phyloP scores from a whole-genome alignment of 163 green algal species.

The Trebouxiophyceae sp. region DNA sequence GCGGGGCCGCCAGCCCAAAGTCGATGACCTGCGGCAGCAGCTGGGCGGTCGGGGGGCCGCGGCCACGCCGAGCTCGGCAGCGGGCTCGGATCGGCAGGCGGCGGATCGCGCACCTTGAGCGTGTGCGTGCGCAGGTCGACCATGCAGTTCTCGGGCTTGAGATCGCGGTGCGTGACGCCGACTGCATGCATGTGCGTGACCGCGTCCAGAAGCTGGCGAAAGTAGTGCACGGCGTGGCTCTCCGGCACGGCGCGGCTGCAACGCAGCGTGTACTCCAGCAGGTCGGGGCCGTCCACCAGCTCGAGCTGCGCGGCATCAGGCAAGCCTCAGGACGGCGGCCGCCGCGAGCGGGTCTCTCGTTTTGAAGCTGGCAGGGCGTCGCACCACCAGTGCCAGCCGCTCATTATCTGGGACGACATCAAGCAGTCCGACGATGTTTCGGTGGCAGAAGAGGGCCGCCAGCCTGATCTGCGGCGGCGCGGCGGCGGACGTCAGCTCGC shows the following conservation, averaged over 20 bases:
- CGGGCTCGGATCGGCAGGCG: neutral
- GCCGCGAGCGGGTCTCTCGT: too few relatives aligned
- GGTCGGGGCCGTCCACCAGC: neutral
- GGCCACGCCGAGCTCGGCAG: neutral
- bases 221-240: neutral
- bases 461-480: neutral
- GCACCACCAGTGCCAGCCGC: neutral
- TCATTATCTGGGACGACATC: neutral
- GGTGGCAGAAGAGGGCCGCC: neutral
- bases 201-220: neutral
- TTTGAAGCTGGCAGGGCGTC: neutral
- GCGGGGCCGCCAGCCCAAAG: neutral
- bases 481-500: too few relatives aligned
- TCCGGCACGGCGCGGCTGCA: neutral
- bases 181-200: neutral
- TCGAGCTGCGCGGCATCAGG: neutral
- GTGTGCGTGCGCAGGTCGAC: neutral
- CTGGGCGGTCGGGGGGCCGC: neutral
- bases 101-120: neutral
- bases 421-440: neutral
- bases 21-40: neutral
- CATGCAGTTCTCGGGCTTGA: conserved; percentile 2
- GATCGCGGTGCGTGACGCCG: neutral
- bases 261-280: neutral
- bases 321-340: too few relatives aligned